Evolutionary conservation across 371 early-diverging fungal species (phyloP).

Genomic region (Catenaria anguillulae): DNA sequence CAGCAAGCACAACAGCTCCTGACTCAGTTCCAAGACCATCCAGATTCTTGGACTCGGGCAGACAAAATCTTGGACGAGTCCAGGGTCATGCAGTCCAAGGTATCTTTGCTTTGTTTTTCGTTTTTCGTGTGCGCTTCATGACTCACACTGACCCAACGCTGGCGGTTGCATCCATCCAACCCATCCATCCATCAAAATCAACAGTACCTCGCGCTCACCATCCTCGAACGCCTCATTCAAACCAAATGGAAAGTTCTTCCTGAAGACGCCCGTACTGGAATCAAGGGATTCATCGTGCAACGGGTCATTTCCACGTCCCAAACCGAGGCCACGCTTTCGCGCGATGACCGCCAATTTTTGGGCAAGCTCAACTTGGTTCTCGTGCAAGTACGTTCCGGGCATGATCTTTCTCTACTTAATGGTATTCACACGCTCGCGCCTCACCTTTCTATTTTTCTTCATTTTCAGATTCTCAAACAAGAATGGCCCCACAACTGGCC

Average conservation of each 20-base stretch:
- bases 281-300: constrained; percentile 83
- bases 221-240: constrained; percentile 92
- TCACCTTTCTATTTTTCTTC: no score
- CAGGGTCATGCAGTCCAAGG: constrained; percentile 65
- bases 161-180: constrained; percentile 6
- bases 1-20: constrained; percentile 61
- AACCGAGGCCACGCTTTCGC: constrained; percentile 41
- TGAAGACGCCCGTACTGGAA: constrained; percentile 77
- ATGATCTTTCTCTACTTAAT: no score
- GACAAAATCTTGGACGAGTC: constrained; percentile 87
- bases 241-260: constrained; percentile 94
- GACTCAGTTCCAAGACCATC: constrained; percentile 91
- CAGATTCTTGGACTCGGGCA: constrained; percentile 91
- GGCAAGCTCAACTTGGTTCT: constrained; percentile 86
- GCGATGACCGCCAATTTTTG: constrained; percentile 52
- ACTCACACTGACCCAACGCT: background rate
- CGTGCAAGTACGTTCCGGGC: constrained; percentile 42
- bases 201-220: constrained; percentile 91
- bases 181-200: no score
- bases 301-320: constrained; percentile 77
- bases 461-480: constrained; percentile 97
- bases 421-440: no score
- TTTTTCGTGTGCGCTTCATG: background rate
- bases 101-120: no score
- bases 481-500: constrained; percentile 99